Conservation (phyloP, 208 protist genomes). For the Crithidia acanthocephali region DNA sequence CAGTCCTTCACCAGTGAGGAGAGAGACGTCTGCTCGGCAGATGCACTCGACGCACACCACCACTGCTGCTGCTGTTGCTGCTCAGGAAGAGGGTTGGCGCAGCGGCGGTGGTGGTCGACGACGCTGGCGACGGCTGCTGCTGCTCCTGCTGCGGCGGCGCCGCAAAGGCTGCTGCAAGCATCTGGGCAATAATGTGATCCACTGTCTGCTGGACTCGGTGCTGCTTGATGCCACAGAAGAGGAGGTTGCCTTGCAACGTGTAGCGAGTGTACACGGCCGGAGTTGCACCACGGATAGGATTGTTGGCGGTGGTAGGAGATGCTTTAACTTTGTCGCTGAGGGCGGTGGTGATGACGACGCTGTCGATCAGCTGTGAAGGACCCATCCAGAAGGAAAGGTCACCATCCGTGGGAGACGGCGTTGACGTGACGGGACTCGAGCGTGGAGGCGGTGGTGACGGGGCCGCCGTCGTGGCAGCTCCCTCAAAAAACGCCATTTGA, state of each 20-base stretch:
- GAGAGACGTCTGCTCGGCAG: not conserved
- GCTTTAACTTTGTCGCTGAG: not conserved
- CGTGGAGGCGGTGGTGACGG: not conserved
- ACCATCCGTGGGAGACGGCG: constrained; percentile 13
- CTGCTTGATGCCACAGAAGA: constrained; percentile 64
- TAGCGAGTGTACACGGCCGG: constrained; percentile 14
- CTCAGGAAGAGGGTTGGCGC: not conserved
- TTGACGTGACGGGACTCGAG: not conserved
- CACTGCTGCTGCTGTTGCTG: too few species aligned
- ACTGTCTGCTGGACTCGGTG: constrained; percentile 38
- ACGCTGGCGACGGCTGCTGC: too few species aligned
- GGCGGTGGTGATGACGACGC: constrained; percentile 9
- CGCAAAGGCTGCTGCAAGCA: constrained; percentile 32
- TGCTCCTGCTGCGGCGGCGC: too few species aligned
- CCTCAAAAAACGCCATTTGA: not conserved
- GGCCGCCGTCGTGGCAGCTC: not conserved
- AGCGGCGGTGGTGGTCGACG: not conserved
- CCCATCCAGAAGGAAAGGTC: constrained; percentile 26
- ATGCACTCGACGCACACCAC: not conserved
- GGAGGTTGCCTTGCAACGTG: constrained; percentile 22
- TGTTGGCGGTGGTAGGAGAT: not conserved
- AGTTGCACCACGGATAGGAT: not conserved
- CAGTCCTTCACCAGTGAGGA: constrained; percentile 22
- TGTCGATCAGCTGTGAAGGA: constrained; percentile 20
- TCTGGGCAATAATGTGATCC: constrained; percentile 35